Evolutionary conservation across 345 rosid genomes (phyloP).

Genomic region (Capsella bursapastoris): DNA sequence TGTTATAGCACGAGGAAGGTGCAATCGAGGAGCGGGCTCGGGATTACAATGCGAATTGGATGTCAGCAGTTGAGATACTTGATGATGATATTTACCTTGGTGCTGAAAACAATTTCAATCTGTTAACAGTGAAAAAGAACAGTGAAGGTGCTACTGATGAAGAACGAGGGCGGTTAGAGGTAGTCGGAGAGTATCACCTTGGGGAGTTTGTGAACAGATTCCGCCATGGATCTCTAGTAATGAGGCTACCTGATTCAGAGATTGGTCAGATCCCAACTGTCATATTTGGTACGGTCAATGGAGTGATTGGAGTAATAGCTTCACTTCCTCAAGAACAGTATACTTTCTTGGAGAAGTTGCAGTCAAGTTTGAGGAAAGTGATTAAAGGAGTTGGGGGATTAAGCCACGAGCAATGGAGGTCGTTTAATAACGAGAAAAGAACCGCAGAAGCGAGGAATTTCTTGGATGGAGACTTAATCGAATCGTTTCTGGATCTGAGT

Average conservation of each 20-base stretch:
- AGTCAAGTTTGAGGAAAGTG: slow-evolving; percentile 79
- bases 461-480: slow-evolving; percentile 90
- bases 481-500: slow-evolving; percentile 89
- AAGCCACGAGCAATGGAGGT: slow-evolving; percentile 98
- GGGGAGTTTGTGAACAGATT: slow-evolving; percentile 96
- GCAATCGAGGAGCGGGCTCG: slow-evolving; percentile 95
- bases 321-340: slow-evolving; percentile 90
- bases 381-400: slow-evolving; percentile 97
- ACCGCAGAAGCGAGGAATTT: slow-evolving; percentile 84
- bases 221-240: slow-evolving; percentile 91
- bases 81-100: slow-evolving; percentile 93
- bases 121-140: slow-evolving; percentile 87
- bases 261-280: slow-evolving; percentile 92
- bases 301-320: slow-evolving; percentile 94
- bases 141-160: slow-evolving; percentile 98
- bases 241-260: slow-evolving; percentile 94
- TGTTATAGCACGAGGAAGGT: slow-evolving; percentile 86
- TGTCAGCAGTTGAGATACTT: slow-evolving; percentile 97
- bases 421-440: slow-evolving; percentile 91
- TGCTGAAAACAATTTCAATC: slow-evolving; percentile 87
- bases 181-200: slow-evolving; percentile 92
- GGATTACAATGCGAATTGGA: slow-evolving; percentile 95
- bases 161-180: slow-evolving; percentile 93
- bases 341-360: slow-evolving; percentile 78
- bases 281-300: slow-evolving; percentile 88